Conservation (phyloP, 106 monocot species). For the Dendrobium officinale region DNA sequence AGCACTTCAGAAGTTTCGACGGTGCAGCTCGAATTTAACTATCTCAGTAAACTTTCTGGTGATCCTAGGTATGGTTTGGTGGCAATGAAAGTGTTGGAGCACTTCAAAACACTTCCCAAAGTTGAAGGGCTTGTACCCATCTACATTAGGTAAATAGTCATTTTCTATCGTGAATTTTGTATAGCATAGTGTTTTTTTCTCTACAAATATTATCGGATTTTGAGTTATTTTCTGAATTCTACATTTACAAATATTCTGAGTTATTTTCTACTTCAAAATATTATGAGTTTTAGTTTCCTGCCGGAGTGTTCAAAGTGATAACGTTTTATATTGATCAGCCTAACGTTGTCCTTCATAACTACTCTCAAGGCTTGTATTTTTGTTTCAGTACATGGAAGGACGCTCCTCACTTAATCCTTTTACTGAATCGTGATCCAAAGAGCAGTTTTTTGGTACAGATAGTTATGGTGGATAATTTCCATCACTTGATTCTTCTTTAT, state of each 20-base stretch:
- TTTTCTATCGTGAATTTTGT: neutral
- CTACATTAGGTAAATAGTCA: constrained; percentile 59
- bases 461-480: neutral
- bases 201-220: neutral
- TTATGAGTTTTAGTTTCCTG: neutral
- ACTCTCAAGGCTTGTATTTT: neutral
- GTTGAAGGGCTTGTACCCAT: constrained; percentile 88
- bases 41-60: constrained; percentile 75
- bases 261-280: neutral
- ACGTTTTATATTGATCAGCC: neutral
- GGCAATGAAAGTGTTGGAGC: constrained; percentile 89
- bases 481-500: neutral
- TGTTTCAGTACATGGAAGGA: neutral
- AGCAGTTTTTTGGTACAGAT: neutral
- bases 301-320: neutral
- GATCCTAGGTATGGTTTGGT: constrained; percentile 68
- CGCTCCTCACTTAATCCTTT: neutral
- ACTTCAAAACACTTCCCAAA: constrained; percentile 70
- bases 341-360: neutral
- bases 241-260: neutral
- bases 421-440: neutral
- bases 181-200: neutral
- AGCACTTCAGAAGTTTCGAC: constrained; percentile 92
- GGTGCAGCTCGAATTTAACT: constrained; percentile 88
- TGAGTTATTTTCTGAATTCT: constrained; percentile 1